Base-by-base conservation (phyloP, 345 rosid genomes). In the Garcia nutans region DNA sequence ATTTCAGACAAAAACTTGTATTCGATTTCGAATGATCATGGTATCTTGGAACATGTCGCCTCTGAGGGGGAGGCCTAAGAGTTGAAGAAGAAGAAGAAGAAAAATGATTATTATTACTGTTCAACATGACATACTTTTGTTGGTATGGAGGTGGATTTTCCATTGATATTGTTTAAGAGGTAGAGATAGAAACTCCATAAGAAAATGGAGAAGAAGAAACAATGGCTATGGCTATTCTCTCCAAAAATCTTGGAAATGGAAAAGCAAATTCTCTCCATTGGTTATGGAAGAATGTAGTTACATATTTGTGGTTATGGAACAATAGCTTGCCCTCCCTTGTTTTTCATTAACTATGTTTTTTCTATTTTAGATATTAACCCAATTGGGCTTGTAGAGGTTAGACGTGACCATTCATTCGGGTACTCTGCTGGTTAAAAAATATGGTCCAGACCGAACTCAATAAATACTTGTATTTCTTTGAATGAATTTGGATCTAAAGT, bases 41-140 rank as follows among this genome's bases (percentile, higher is more conserved):
- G 83, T 87, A 85, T 3, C 79, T 76, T 4, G 88, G 90, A 70
- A 81, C 8, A 33, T 81, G 78, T 19, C 89, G 78, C 63, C 85
- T 80, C 16, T 82, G 78, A 0, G 88, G 92, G 16, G 86, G 86
- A 5, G 88, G 88, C 16, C 68, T 77, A 5, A 60, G 57, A 79
- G 28, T 76, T 5, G 68, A 63, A 4, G 84, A 78, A 6, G n/a
- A n/a, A n/a, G n/a, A n/a, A n/a, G n/a, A n/a, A n/a, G n/a, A n/a
- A n/a, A n/a, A n/a, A n/a, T n/a, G n/a, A n/a, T n/a, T n/a, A n/a
- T 26, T 41, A 49, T 15, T 74, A 22, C 75, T 65, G 23, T 82
- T 70, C 57, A 86, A 80, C 84, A 81, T 83, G 49, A 77, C 80
- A 74, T 86, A 86, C 64, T 79, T 80, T 50, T 84, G 78, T 10